A percentile compares a stretch with the other conserved stretches of the same genome.
These are phyloP conservation scores for Colletotrichum spinosum DNA, from an alignment of 2,329 filamentous ascomycete species.

Conservation along the genomic window DNA sequence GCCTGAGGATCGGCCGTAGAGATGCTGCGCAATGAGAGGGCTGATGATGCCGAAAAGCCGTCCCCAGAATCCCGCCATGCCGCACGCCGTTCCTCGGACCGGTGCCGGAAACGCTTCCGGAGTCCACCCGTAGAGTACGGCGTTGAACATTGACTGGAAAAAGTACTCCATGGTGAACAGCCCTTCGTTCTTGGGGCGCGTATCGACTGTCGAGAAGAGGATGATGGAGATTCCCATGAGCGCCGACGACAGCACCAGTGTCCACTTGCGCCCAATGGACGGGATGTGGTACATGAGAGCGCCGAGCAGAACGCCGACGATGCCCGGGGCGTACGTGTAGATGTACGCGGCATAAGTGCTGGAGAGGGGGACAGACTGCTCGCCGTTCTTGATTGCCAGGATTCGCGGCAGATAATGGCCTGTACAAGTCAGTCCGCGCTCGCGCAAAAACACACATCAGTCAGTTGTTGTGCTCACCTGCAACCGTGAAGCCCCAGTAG, in stretches of 20 bases:
- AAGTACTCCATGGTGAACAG: slow-evolving; percentile 46
- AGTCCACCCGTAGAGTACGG: slow-evolving; percentile 37
- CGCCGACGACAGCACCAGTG: slow-evolving; percentile 43
- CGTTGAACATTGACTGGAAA: slow-evolving; percentile 43
- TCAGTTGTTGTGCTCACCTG: slow-evolving; percentile 42
- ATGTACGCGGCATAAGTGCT: slow-evolving; percentile 65
- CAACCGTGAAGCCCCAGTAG: slow-evolving; percentile 53
- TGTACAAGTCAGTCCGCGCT: slow-evolving; percentile 17
- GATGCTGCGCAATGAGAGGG: slow-evolving; percentile 63
- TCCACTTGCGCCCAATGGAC: slow-evolving; percentile 46
- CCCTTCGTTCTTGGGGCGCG: slow-evolving; percentile 42
- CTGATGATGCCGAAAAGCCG: slow-evolving; percentile 68
- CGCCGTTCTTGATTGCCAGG: slow-evolving; percentile 62
- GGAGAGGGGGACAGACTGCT: slow-evolving; percentile 53
- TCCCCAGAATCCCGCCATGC: slow-evolving; percentile 69
- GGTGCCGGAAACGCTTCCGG: slow-evolving; percentile 51
- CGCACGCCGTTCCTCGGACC: slow-evolving; percentile 63
- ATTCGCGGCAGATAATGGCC: slow-evolving; percentile 60
- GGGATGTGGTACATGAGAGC: slow-evolving; percentile 57
- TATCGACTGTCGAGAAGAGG: slow-evolving; percentile 42
- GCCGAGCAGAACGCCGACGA: slow-evolving; percentile 62
- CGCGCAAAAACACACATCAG: not conserved
- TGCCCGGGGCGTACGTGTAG: slow-evolving; percentile 65
- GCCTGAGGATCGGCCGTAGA: slow-evolving; percentile 47
- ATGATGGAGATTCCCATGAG: slow-evolving; percentile 43